Conservation (phyloP, 2,329 filamentous ascomycete genomes). For the Bipolaris zeicola region DNA sequence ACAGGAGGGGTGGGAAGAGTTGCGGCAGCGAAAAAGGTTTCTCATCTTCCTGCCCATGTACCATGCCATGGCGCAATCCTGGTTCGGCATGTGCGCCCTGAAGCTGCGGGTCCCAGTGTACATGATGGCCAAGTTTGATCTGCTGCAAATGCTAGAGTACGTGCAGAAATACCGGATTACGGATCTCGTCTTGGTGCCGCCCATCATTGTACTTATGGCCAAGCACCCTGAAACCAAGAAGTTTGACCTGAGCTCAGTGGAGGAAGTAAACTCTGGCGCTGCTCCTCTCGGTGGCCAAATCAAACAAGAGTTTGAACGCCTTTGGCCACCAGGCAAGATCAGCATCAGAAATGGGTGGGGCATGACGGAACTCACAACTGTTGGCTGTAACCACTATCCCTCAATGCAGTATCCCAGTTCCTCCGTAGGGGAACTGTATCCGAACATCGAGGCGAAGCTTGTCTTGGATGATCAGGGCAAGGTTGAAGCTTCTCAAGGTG, state of each 20-base stretch:
- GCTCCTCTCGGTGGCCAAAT: conserved; percentile 63
- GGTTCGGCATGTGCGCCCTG: conserved; percentile 66
- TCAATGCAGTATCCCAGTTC: conserved; percentile 50
- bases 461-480: conserved; percentile 62
- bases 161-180: conserved; percentile 73
- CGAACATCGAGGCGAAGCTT: conserved; percentile 73
- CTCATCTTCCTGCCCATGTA: conserved; percentile 73
- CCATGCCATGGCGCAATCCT: conserved; percentile 65
- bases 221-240: conserved; percentile 70
- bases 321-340: conserved; percentile 58
- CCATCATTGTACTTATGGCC: conserved; percentile 73
- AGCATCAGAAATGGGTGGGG: conserved; percentile 78
- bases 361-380: conserved; percentile 83
- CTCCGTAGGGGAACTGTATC: conserved; percentile 69
- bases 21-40: conserved; percentile 50
- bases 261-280: conserved; percentile 66
- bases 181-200: conserved; percentile 70
- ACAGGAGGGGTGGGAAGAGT: conserved; percentile 57
- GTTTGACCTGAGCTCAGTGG: conserved; percentile 71
- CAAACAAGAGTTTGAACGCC: conserved; percentile 59
- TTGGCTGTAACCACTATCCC: conserved; percentile 68
- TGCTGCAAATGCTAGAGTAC: conserved; percentile 70
- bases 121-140: conserved; percentile 79
- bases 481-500: conserved; percentile 54
- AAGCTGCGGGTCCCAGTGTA: conserved; percentile 70